phyloP scores from a whole-genome alignment of 2,329 filamentous ascomycete species.

The Anisogramma anomala region DNA sequence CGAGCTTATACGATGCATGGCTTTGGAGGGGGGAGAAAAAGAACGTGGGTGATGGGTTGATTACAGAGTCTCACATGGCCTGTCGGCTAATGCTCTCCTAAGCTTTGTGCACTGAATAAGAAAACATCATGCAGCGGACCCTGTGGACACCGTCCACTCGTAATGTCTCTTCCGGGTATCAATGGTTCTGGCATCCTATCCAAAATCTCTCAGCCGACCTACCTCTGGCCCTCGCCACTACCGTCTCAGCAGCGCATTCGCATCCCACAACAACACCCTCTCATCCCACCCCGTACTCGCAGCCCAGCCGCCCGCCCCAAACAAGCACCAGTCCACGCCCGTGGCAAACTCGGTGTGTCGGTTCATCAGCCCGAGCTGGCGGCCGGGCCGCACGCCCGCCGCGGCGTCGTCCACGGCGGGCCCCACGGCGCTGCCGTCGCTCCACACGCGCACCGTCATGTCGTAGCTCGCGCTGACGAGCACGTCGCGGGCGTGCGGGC shows the following conservation, averaged over 20 bases:
- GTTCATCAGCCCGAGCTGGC: conserved; percentile 78
- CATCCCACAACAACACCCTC: conserved; percentile 83
- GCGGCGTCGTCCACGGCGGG: conserved; percentile 14
- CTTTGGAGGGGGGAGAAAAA: neutral
- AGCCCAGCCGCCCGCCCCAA: conserved; percentile 90
- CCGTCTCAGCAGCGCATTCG: conserved; percentile 37
- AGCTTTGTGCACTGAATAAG: neutral
- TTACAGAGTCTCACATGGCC: too few relatives aligned
- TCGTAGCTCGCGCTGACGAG: conserved; percentile 88
- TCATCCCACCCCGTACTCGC: conserved; percentile 94
- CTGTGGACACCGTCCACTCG: neutral
- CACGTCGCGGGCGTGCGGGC: conserved; percentile 81
- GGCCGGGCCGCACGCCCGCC: conserved; percentile 39
- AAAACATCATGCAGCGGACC: neutral
- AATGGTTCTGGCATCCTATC: neutral
- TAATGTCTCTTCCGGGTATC: conserved; percentile 10
- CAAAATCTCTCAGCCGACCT: too few relatives aligned
- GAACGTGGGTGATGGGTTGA: neutral
- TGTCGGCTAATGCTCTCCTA: neutral
- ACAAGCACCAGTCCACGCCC: conserved; percentile 95
- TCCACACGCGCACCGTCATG: conserved; percentile 95
- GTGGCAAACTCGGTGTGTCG: conserved; percentile 92
- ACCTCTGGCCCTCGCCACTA: neutral
- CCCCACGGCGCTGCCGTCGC: conserved; percentile 47
- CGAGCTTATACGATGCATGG: neutral